These are phyloP conservation scores for Beta vulgaris DNA, from an alignment of 148 eudicot genomes.

Conservation along the genomic window DNA sequence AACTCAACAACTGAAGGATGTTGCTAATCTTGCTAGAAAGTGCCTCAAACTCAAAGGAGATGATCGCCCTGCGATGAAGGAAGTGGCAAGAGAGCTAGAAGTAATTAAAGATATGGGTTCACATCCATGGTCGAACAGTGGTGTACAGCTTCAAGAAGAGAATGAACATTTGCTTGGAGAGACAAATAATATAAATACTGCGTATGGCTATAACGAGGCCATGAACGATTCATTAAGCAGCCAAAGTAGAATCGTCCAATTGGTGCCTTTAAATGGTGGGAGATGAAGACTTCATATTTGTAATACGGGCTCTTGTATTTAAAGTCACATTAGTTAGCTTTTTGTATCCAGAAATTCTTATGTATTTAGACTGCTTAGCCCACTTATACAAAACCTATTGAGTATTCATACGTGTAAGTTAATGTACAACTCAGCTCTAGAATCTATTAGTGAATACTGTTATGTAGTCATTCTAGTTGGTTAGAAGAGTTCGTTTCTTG, in stretches of 20 bases:
- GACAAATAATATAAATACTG: background rate
- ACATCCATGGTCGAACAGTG: conserved; percentile 5
- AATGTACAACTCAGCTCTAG: no score
- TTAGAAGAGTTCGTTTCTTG: no score
- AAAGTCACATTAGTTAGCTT: no score
- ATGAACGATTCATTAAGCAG: background rate
- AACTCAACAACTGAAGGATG: conserved; percentile 12
- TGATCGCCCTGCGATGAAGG: conserved; percentile 14
- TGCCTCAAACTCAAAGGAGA: conserved; percentile 16
- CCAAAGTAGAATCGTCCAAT: background rate
- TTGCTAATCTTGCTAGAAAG: conserved; percentile 4
- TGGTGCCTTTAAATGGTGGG: background rate
- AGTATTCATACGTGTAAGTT: no score
- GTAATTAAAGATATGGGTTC: background rate
- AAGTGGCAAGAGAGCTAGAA: conserved; percentile 13
- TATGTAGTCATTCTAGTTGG: no score
- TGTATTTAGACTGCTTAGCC: no score
- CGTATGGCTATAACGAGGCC: background rate
- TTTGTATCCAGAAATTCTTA: no score
- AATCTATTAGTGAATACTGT: no score
- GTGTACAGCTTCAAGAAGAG: background rate
- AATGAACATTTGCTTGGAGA: background rate
- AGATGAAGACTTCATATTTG: no score
- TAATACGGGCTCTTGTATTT: no score
- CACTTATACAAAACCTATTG: no score